Base-by-base conservation (phyloP, 1,284 basidiomycete genomes). In the Polyporus tsugae region DNA sequence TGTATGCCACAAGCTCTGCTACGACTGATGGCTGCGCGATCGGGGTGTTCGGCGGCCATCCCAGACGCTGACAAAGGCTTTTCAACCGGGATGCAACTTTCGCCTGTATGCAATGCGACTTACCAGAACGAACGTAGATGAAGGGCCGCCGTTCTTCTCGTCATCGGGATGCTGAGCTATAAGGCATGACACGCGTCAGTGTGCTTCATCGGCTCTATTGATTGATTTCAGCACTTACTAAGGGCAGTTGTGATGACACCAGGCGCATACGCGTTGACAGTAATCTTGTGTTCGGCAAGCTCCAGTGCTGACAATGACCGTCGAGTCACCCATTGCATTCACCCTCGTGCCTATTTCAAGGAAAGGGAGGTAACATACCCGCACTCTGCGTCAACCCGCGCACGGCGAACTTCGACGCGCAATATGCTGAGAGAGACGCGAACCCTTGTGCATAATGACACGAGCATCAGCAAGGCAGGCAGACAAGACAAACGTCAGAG, bases 321-420 rank as follows among this genome's bases (percentile, higher is more conserved):
- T 35, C 17, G 5, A 35, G 11, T 33, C 29, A 35, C 6, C 9
- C 52, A 19, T 55, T 33, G 39, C 4, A 33, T 1, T 11, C 29
- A 29, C 29, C 29, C 29, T 29, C 1, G 29, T 29, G 29, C 7
- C 33, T 6, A 33, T 13, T 33, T 7, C 10, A 35, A 6, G 15
- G 4, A 2, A 55, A 19, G 6, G 6, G 52, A 17, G 5, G 15
- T 13, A 36, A 64, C 73, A 19, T 59, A 78, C 77, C 72, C 41
- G 75, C 76, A 25, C 72, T 64, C 65, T 81, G 80, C 36, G 79
- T 80, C 22, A 81, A 58, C 1, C 78, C 78, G 25, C 79, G 70
- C 13, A 80, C 76, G 17, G 79, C 80, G 59, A 79, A 80, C 66
- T 81, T 82, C 4, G 77, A 78, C 5, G 70, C 70, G 65, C 72